Conservation (phyloP, 208 protist species). For the Phytomonas sp. region DNA sequence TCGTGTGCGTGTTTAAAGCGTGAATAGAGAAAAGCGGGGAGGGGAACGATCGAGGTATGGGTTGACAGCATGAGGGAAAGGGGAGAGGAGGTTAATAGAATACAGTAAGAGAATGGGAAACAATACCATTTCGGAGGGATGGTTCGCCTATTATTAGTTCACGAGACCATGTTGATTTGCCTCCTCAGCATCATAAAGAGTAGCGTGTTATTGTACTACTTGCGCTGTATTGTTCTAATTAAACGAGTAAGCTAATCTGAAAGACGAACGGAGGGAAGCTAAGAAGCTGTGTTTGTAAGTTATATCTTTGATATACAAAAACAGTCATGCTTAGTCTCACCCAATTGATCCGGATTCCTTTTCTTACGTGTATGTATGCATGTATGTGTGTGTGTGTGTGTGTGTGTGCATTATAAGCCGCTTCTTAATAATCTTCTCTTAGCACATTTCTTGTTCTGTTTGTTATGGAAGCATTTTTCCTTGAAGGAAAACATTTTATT, state of each 20-base stretch:
- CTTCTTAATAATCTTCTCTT: not conserved
- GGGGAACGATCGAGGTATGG: not conserved
- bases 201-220: not conserved
- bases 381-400: not conserved
- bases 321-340: not conserved
- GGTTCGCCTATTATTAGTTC: not conserved
- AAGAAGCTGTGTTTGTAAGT: not conserved
- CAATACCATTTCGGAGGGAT: not conserved
- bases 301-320: not conserved
- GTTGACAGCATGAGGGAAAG: not conserved
- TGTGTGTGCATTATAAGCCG: not conserved
- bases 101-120: no score
- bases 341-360: conserved; percentile 3
- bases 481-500: not conserved
- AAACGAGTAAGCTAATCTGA: not conserved
- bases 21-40: not conserved
- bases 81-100: not conserved
- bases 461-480: not conserved
- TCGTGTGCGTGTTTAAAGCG: not conserved
- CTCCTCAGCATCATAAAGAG: not conserved
- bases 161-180: not conserved
- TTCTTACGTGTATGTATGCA: not conserved
- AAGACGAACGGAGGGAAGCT: not conserved
- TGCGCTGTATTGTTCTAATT: not conserved
- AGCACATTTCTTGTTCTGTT: not conserved